Percentiles rank a stretch among this genome's conserved stretches.
These are phyloP conservation scores for Tetrahymena malaccensis DNA, from an alignment of 73 alveolate genomes.

Conservation along the genomic window DNA sequence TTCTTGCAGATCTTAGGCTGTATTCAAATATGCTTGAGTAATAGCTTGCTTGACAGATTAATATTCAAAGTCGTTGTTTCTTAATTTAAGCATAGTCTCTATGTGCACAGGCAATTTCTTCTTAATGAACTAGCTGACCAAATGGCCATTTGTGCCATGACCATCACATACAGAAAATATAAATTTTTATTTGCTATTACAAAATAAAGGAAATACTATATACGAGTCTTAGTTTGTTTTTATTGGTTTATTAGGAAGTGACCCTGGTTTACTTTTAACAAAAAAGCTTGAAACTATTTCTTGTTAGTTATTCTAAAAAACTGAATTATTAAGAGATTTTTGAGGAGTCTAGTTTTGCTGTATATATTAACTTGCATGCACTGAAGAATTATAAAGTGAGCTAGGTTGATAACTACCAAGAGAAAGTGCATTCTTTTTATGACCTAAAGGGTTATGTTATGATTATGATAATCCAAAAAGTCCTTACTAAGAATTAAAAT, in stretches of 20 bases:
- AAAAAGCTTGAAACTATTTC: not conserved
- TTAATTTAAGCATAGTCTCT: conserved; percentile 31
- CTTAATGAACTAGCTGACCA: conserved; percentile 75
- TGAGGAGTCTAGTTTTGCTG: not conserved
- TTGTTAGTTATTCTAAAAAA: not conserved
- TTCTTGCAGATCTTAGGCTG: conserved; percentile 24
- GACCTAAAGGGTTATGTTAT: not conserved
- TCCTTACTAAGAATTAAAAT: not conserved
- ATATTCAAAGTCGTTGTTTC: not conserved
- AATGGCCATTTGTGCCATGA: conserved; percentile 94
- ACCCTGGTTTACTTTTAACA: conserved; percentile 10
- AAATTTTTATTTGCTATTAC: conserved; percentile 52
- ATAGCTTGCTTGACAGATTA: conserved; percentile 28
- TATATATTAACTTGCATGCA: not conserved
- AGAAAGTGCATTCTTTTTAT: not conserved
- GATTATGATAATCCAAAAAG: not conserved
- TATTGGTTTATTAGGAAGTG: conserved; percentile 9
- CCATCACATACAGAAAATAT: conserved; percentile 94
- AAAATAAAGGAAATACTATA: conserved; percentile 4
- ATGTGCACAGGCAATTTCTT: conserved; percentile 52
- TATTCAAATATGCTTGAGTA: conserved; percentile 21
- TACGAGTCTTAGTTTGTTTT: conserved; percentile 33
- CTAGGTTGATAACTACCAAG: not conserved
- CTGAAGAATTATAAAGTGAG: not conserved
- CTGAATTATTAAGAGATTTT: not conserved